A percentile compares a stretch with the other conserved stretches of the same genome.
Conservation (phyloP, 2,329 filamentous ascomycete species). For the Dendryphion nanum region DNA sequence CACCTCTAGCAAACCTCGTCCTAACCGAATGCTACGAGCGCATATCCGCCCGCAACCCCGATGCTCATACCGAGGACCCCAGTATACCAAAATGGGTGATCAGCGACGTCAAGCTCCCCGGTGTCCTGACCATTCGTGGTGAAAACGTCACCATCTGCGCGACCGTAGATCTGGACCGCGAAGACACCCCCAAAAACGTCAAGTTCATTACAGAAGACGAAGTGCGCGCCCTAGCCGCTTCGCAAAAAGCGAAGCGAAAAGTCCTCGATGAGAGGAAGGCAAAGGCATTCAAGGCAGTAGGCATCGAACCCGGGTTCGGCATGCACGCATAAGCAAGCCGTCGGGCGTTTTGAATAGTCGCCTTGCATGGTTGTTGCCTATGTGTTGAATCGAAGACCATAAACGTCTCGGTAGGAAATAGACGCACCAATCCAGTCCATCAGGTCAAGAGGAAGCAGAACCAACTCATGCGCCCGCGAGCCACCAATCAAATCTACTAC, state of each 20-base stretch:
- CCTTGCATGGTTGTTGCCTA: too few species aligned
- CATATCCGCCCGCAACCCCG: slow-evolving; percentile 65
- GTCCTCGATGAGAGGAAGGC: slow-evolving; percentile 53
- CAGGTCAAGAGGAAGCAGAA: too few species aligned
- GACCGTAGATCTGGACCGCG: slow-evolving; percentile 94
- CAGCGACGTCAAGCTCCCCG: slow-evolving; percentile 79
- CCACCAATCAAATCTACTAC: too few species aligned
- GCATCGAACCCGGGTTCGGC: slow-evolving; percentile 67
- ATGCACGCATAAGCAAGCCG: slow-evolving; percentile 71
- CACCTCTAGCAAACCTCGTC: slow-evolving; percentile 78
- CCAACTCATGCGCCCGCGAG: too few species aligned
- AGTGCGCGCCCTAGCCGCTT: slow-evolving; percentile 69
- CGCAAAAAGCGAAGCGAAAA: slow-evolving; percentile 75
- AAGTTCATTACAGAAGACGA: slow-evolving; percentile 64
- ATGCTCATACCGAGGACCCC: slow-evolving; percentile 17
- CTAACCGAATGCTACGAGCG: slow-evolving; percentile 91
- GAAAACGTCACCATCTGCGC: slow-evolving; percentile 96
- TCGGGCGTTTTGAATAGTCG: too few species aligned
- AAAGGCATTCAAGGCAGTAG: slow-evolving; percentile 56
- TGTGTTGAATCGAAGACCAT: too few species aligned
- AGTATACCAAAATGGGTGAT: slow-evolving; percentile 56
- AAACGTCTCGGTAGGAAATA: too few species aligned
- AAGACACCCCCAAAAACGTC: slow-evolving; percentile 81
- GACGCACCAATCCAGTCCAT: too few species aligned
- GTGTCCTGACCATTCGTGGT: slow-evolving; percentile 87